Conservation (phyloP, 139 green algal genomes). For the Asterochloris sp. region DNA sequence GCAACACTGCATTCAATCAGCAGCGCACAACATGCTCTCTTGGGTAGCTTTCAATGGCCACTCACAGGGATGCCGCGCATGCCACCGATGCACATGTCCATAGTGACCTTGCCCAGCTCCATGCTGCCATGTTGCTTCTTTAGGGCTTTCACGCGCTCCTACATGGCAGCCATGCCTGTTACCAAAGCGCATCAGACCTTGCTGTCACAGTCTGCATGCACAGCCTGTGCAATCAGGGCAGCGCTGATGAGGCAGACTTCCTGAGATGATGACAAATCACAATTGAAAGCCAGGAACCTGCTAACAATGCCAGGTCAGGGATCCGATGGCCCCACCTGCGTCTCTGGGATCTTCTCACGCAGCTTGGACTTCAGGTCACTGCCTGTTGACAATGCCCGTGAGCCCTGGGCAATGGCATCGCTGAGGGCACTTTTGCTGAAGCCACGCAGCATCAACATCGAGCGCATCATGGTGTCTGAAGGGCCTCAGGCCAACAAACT, state of each 20-base stretch:
- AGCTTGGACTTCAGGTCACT: constrained; percentile 56
- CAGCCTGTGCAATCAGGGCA: not conserved
- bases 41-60: not conserved
- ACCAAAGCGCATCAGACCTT: too few species aligned
- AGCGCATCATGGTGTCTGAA: too few species aligned
- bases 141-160: constrained; percentile 85
- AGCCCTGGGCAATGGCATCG: too few species aligned
- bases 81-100: constrained; percentile 88
- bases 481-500: too few species aligned
- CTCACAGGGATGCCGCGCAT: constrained; percentile 95
- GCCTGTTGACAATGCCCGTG: not conserved
- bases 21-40: too few species aligned
- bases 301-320: not conserved
- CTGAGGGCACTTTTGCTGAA: too few species aligned
- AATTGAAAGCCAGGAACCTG: not conserved
- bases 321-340: constrained; percentile 48
- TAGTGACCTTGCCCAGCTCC: constrained; percentile 79
- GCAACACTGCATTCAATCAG: not conserved
- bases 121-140: constrained; percentile 76
- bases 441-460: too few species aligned
- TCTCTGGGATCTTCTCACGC: constrained; percentile 57
- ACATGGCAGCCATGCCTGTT: not conserved
- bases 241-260: not conserved
- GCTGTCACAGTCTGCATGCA: not conserved
- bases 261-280: not conserved